Conservation (phyloP, 2,329 filamentous ascomycete species). For the Calonectria pteridis region DNA sequence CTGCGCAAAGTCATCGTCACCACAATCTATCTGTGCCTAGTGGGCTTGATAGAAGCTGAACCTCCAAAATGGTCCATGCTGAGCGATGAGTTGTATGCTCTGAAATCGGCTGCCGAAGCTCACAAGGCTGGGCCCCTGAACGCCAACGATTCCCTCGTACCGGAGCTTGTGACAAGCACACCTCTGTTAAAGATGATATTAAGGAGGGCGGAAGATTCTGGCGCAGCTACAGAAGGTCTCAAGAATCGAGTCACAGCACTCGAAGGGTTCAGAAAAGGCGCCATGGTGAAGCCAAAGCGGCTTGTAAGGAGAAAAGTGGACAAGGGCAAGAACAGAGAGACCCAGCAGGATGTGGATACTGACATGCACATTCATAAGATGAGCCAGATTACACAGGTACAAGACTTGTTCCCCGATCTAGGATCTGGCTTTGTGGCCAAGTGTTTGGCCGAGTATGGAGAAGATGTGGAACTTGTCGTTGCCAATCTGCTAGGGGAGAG, state of each 20-base stretch:
- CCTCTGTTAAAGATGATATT: slow-evolving; percentile 76
- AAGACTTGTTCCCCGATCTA: slow-evolving; percentile 91
- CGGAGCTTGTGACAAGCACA: slow-evolving; percentile 84
- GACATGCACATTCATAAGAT: slow-evolving; percentile 83
- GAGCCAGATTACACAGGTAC: slow-evolving; percentile 89
- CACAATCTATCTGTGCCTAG: slow-evolving; percentile 80
- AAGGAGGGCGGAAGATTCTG: slow-evolving; percentile 63
- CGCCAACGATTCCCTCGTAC: slow-evolving; percentile 79
- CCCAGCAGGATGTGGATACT: slow-evolving; percentile 52
- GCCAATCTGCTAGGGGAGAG: slow-evolving; percentile 84
- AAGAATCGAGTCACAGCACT: slow-evolving; percentile 72
- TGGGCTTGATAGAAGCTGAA: slow-evolving; percentile 75
- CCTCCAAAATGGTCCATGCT: slow-evolving; percentile 80
- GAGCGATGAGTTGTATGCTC: slow-evolving; percentile 84
- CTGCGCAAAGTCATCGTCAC: slow-evolving; percentile 77
- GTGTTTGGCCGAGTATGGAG: slow-evolving; percentile 82
- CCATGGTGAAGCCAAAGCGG: slow-evolving; percentile 63
- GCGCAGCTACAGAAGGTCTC: slow-evolving; percentile 65
- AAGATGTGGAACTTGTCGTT: slow-evolving; percentile 83
- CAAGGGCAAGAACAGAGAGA: slow-evolving; percentile 72
- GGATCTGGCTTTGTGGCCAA: slow-evolving; percentile 85
- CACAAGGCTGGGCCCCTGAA: slow-evolving; percentile 69
- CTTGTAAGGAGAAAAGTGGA: slow-evolving; percentile 67
- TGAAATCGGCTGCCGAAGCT: slow-evolving; percentile 78
- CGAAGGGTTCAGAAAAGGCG: slow-evolving; percentile 70